These are phyloP conservation scores for Pilobolus umbonatus DNA, from an alignment of 192 early-diverging fungal species.

Conservation along the genomic window DNA sequence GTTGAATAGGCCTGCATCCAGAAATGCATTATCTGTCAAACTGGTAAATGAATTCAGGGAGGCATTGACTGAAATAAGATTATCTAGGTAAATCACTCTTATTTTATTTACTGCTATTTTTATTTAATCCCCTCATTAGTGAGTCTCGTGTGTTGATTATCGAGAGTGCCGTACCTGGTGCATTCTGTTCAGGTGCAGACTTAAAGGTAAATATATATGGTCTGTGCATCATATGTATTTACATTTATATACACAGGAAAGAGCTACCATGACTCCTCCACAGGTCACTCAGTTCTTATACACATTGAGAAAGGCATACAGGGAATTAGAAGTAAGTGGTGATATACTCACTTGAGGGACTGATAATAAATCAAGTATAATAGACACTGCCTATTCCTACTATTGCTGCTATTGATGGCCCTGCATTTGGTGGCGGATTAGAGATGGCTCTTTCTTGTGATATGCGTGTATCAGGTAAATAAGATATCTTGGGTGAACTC, in stretches of 20 bases:
- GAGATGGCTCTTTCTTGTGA: slow-evolving; percentile 90
- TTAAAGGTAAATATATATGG: slow-evolving; percentile 60
- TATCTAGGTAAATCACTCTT: slow-evolving; percentile 48
- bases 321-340: slow-evolving; percentile 64
- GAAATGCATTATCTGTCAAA: slow-evolving; percentile 84
- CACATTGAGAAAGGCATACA: slow-evolving; percentile 68
- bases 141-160: slow-evolving; percentile 75
- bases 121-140: slow-evolving; percentile 24
- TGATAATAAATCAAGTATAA: background rate
- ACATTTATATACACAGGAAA: slow-evolving; percentile 53
- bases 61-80: slow-evolving; percentile 59
- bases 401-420: slow-evolving; percentile 90
- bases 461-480: slow-evolving; percentile 75
- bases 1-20: slow-evolving; percentile 79
- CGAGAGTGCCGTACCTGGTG: slow-evolving; percentile 68
- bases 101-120: background rate
- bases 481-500: background rate
- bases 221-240: background rate
- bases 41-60: slow-evolving; percentile 67
- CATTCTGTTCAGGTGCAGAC: slow-evolving; percentile 96
- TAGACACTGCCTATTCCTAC: slow-evolving; percentile 86
- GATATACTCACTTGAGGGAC: background rate
- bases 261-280: slow-evolving; percentile 65
- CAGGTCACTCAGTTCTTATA: slow-evolving; percentile 85
- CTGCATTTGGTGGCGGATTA: slow-evolving; percentile 88